phyloP scores from a whole-genome alignment of 352 stramenopile genomes.

The Globisporangium okanoganense region DNA sequence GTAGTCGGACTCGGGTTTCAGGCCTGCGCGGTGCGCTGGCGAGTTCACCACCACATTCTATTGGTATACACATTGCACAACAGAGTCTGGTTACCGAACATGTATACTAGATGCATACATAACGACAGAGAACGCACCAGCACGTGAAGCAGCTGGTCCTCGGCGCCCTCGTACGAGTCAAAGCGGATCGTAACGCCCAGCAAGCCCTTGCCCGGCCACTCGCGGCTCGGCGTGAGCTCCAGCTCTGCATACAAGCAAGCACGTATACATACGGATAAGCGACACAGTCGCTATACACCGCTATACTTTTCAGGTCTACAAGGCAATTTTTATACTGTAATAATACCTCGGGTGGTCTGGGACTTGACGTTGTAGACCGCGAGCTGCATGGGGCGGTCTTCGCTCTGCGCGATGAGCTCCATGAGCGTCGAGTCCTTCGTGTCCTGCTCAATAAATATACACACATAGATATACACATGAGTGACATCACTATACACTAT shows the following conservation, averaged over 20 bases:
- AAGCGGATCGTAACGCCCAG: conserved; percentile 97
- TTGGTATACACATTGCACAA: not conserved
- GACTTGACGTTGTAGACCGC: conserved; percentile 82
- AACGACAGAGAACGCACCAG: conserved; percentile 43
- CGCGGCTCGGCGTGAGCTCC: conserved; percentile 87
- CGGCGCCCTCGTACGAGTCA: conserved; percentile 94
- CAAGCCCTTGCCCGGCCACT: conserved; percentile 93
- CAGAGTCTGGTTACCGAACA: not conserved
- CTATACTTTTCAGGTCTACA: no score
- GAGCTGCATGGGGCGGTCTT: conserved; percentile 69
- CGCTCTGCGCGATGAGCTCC: conserved; percentile 88
- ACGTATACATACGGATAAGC: not conserved
- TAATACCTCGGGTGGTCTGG: conserved; percentile 56
- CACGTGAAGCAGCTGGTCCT: conserved; percentile 95
- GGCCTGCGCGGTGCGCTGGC: conserved; percentile 86
- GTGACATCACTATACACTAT: not conserved
- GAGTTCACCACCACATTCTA: conserved; percentile 87
- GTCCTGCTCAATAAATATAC: conserved; percentile 33
- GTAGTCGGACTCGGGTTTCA: conserved; percentile 91
- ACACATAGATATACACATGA: not conserved
- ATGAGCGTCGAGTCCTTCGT: conserved; percentile 88
- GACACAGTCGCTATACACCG: not conserved
- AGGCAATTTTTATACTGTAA: no score
- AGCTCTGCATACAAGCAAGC: conserved; percentile 31
- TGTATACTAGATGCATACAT: not conserved